Evolutionary conservation across 1,284 basidiomycete genomes (phyloP).

Genomic region (Cutaneotrichosporon curvatum): DNA sequence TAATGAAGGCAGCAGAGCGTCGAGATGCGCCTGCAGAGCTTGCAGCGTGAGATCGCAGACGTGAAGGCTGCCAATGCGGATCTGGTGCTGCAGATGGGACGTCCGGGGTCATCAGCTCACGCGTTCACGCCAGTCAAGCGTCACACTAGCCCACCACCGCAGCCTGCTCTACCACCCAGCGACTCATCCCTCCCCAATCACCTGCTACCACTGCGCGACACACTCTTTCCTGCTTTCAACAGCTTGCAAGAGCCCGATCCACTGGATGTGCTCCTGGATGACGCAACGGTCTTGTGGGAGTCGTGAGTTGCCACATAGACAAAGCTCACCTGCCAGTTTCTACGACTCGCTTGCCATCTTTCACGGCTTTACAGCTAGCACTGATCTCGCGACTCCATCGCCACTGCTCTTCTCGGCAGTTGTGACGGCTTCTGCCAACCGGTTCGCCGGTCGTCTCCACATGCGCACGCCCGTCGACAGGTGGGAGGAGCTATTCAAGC

Average conservation of each 20-base stretch:
- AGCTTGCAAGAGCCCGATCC: conserved; percentile 10
- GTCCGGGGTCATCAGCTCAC: neutral
- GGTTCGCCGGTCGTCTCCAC: conserved; percentile 2
- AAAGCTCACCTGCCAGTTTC: conserved; percentile 10
- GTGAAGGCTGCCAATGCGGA: conserved; percentile 11
- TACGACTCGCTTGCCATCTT: conserved; percentile 20
- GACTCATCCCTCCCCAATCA: conserved; percentile 3
- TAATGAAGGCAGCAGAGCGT: conserved; percentile 15
- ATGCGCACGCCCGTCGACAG: conserved; percentile 10
- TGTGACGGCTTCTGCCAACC: conserved; percentile 14
- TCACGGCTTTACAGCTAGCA: conserved; percentile 16
- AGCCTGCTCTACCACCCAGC: neutral
- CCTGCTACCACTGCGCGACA: conserved; percentile 6
- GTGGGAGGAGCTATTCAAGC: conserved; percentile 19
- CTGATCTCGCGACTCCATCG: conserved; percentile 13
- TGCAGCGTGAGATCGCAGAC: conserved; percentile 9
- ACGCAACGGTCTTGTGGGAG: conserved; percentile 17
- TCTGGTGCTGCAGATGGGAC: conserved; percentile 4
- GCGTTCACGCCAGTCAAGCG: neutral
- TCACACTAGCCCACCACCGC: neutral
- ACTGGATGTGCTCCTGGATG: conserved; percentile 14
- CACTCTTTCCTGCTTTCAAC: conserved; percentile 5
- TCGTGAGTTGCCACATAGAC: conserved; percentile 8
- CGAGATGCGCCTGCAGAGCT: conserved; percentile 7
- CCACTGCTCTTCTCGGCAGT: conserved; percentile 17